Percentiles rank a stretch among this genome's conserved stretches.
phyloP scores from a whole-genome alignment of 192 early-diverging fungal genomes.

The Coemansia sp. region DNA sequence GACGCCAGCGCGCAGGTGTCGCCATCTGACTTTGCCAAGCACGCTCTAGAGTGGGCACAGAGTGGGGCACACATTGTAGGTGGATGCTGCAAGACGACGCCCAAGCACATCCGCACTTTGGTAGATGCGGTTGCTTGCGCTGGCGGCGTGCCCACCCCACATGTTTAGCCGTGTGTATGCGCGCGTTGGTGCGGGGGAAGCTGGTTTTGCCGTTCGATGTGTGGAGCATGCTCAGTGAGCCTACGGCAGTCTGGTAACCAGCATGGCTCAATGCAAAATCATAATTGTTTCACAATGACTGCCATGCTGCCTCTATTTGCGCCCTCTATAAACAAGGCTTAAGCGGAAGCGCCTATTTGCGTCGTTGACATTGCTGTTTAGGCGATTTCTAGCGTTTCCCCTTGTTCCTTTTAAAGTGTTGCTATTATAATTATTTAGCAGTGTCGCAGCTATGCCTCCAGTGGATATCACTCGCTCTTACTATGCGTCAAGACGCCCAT shows the following conservation, averaged over 20 bases:
- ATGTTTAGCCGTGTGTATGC: neutral
- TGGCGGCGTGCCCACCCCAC: neutral
- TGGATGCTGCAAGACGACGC: slow-evolving; percentile 60
- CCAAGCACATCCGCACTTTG: slow-evolving; percentile 43
- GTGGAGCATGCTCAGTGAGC: too few species aligned
- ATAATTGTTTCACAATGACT: neutral
- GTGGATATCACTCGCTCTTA: slow-evolving; percentile 4
- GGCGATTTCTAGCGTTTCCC: neutral
- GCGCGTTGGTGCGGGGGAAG: neutral
- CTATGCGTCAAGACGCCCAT: neutral
- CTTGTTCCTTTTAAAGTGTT: neutral
- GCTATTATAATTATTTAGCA: neutral
- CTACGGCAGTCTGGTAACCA: neutral
- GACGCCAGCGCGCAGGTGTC: slow-evolving; percentile 1
- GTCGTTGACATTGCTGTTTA: neutral
- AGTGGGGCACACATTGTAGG: slow-evolving; percentile 52
- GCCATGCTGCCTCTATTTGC: neutral
- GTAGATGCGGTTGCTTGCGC: neutral
- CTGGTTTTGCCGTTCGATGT: too few species aligned
- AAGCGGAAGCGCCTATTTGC: too few species aligned
- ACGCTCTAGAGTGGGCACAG: slow-evolving; percentile 21
- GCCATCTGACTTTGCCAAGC: slow-evolving; percentile 36
- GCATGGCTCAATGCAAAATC: neutral
- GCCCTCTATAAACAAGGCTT: too few species aligned
- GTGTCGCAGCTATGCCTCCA: slow-evolving; percentile 42